Conservation (phyloP, 2,329 filamentous ascomycete genomes). For the Orbilia ellipsospora region DNA sequence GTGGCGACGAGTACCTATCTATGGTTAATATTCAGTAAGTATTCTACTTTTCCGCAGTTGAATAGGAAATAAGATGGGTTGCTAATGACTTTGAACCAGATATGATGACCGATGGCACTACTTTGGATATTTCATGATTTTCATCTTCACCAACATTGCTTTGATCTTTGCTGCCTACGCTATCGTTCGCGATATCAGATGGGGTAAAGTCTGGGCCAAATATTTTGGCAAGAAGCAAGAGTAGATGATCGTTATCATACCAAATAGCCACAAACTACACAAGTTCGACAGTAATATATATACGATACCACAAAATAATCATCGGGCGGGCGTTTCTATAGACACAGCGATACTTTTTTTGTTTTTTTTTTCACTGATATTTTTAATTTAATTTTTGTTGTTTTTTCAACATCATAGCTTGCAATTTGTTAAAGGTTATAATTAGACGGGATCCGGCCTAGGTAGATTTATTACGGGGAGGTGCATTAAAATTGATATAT, state of each 20-base stretch:
- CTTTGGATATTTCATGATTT: slow-evolving; percentile 58
- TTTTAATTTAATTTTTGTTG: neutral
- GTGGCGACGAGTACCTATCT: slow-evolving; percentile 74
- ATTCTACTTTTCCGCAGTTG: neutral
- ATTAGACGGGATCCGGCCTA: neutral
- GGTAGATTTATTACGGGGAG: no score
- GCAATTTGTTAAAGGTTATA: neutral
- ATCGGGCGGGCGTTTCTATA: slow-evolving; percentile 23
- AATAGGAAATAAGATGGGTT: no score
- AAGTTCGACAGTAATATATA: no score
- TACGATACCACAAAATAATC: neutral
- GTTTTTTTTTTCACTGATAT: neutral
- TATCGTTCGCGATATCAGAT: slow-evolving; percentile 58
- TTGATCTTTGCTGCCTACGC: slow-evolving; percentile 57
- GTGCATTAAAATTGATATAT: no score
- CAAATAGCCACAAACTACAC: neutral
- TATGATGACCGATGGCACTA: slow-evolving; percentile 57
- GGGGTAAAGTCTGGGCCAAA: slow-evolving; percentile 56
- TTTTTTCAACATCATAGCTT: neutral
- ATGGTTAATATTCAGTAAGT: slow-evolving; percentile 66
- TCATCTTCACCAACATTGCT: slow-evolving; percentile 57
- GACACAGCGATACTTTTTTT: neutral
- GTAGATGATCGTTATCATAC: slow-evolving; percentile 1
- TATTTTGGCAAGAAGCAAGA: slow-evolving; percentile 50
- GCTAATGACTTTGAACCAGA: slow-evolving; percentile 17